Evolutionary conservation across 2,329 filamentous ascomycete species (phyloP).

Genomic region (Teratosphaeriaceae sp.): DNA sequence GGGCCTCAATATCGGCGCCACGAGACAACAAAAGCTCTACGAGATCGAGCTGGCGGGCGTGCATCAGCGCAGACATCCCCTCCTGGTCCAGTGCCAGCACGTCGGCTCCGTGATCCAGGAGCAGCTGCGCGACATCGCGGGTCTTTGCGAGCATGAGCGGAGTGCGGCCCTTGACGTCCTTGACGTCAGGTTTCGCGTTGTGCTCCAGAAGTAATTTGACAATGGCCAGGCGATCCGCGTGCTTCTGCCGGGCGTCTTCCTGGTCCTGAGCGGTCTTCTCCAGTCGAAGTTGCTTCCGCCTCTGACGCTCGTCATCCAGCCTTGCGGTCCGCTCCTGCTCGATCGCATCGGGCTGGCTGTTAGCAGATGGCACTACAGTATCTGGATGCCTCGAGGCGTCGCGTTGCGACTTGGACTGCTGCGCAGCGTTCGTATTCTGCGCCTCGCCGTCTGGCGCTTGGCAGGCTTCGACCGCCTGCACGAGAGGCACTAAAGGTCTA

Average conservation of each 20-base stretch:
- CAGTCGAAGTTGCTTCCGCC: neutral
- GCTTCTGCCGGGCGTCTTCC: neutral
- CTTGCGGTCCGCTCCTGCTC: neutral
- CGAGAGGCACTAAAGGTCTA: neutral
- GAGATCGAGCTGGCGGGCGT: constrained; percentile 1
- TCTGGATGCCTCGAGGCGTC: neutral
- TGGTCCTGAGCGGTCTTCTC: neutral
- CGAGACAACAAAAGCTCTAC: constrained; percentile 4
- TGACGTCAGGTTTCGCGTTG: constrained; percentile 1
- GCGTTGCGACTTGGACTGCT: neutral
- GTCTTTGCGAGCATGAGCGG: constrained; percentile 26
- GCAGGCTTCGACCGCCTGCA: neutral
- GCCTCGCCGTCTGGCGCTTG: neutral
- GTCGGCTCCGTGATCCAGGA: constrained; percentile 28
- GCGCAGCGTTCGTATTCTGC: too few relatives aligned
- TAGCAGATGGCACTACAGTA: neutral
- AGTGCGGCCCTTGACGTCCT: constrained; percentile 38
- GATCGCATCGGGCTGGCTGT: neutral
- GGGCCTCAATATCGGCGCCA: neutral
- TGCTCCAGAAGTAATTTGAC: constrained; percentile 1
- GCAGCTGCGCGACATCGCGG: constrained; percentile 20
- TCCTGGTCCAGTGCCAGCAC: constrained; percentile 9
- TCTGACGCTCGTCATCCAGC: neutral
- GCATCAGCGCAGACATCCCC: constrained; percentile 8
- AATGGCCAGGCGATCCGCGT: neutral